Conservation (phyloP, 148 eudicot species). For the Chenopodium berlandieri region DNA sequence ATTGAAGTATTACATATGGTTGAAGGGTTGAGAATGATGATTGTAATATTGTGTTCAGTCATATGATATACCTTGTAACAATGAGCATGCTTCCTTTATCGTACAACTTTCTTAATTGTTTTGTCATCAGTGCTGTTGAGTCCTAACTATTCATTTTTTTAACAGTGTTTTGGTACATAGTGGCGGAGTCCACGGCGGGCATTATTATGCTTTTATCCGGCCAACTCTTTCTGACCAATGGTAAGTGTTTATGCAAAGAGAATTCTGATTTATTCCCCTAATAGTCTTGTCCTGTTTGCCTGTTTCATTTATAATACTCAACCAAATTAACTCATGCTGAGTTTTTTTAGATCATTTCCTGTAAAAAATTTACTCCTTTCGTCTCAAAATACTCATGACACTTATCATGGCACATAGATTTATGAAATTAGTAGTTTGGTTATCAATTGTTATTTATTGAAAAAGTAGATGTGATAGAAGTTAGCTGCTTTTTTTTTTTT, state of each 20-base stretch:
- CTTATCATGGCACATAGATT: too few relatives aligned
- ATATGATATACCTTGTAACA: background rate
- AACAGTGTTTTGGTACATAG: conserved; percentile 93
- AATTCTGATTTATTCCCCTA: background rate
- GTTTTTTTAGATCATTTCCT: background rate
- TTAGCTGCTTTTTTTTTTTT: too few relatives aligned
- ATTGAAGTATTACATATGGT: background rate
- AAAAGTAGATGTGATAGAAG: too few relatives aligned
- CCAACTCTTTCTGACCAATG: conserved; percentile 91
- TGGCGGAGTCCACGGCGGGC: conserved; percentile 93
- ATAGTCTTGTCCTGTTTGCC: background rate
- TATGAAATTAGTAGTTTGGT: too few relatives aligned
- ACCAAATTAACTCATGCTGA: background rate
- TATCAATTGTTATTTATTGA: too few relatives aligned
- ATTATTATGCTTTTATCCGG: conserved; percentile 88
- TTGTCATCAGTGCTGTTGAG: background rate
- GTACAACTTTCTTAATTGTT: background rate
- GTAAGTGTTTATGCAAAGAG: conserved; percentile 37
- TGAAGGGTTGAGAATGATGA: background rate
- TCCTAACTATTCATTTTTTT: conserved; percentile 9
- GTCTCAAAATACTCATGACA: too few relatives aligned
- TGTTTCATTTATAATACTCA: background rate
- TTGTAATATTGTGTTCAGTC: background rate
- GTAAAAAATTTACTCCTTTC: background rate
- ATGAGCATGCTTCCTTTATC: background rate